Conservation (phyloP, 169 alveolate genomes). For the Plasmodium gaboni region DNA sequence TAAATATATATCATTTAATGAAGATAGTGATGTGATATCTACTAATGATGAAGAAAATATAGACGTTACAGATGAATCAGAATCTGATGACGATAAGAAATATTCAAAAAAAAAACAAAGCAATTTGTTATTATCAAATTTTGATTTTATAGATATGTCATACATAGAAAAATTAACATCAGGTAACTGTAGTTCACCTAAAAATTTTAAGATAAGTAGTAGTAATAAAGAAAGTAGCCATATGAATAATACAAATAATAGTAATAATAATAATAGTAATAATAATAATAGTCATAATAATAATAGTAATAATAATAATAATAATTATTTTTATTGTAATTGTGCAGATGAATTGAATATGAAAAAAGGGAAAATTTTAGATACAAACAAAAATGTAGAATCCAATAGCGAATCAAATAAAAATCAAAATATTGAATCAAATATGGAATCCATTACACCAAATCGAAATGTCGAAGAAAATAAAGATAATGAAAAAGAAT, state of each 20-base stretch:
- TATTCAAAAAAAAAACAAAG: slow-evolving; percentile 15
- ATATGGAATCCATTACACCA: too few relatives aligned
- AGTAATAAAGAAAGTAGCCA: background rate
- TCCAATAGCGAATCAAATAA: background rate
- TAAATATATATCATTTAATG: slow-evolving; percentile 24
- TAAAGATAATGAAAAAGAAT: background rate
- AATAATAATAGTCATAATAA: background rate
- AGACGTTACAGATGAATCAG: background rate
- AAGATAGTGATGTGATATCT: background rate
- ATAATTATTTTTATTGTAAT: too few relatives aligned
- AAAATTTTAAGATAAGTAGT: background rate
- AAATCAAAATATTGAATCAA: too few relatives aligned
- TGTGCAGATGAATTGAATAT: background rate
- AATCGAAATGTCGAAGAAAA: slow-evolving; percentile 1
- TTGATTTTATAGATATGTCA: slow-evolving; percentile 41
- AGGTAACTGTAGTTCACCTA: background rate
- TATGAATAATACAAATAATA: background rate
- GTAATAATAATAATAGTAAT: background rate
- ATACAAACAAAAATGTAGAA: background rate
- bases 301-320: background rate
- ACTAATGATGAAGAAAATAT: slow-evolving; percentile 9
- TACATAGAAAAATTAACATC: slow-evolving; percentile 9
- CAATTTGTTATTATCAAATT: slow-evolving; percentile 36
- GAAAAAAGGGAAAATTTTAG: background rate
- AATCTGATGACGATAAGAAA: background rate